Percentiles rank a stretch among this genome's conserved stretches.
These are phyloP conservation scores for Lactarius tabidus DNA, from an alignment of 768 basidiomycete genomes.

Conservation along the genomic window DNA sequence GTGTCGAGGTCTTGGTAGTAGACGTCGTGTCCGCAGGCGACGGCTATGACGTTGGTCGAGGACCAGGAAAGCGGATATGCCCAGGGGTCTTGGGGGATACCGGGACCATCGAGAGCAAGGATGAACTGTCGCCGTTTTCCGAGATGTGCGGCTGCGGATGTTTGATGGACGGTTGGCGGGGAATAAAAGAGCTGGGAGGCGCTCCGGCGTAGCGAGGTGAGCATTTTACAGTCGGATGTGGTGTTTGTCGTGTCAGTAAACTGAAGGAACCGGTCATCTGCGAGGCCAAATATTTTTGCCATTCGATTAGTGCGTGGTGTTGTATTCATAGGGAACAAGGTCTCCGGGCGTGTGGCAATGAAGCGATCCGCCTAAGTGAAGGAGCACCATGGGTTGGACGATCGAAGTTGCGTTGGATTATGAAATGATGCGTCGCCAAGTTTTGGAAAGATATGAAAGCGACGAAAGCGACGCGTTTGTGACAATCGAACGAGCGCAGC, in stretches of 20 bases:
- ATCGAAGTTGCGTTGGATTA: neutral
- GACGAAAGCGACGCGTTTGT: slow-evolving; percentile 7
- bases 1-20: slow-evolving; percentile 61
- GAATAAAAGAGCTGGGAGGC: slow-evolving; percentile 47
- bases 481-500: neutral
- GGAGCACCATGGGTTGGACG: neutral
- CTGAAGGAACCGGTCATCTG: slow-evolving; percentile 52
- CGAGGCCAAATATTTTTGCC: slow-evolving; percentile 56
- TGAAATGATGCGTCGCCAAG: neutral
- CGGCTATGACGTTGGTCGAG: slow-evolving; percentile 52
- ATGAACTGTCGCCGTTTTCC: slow-evolving; percentile 50
- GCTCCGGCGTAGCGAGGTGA: slow-evolving; percentile 48
- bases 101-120: slow-evolving; percentile 62
- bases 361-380: slow-evolving; percentile 54
- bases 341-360: slow-evolving; percentile 49
- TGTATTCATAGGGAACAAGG: slow-evolving; percentile 50
- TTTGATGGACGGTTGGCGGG: slow-evolving; percentile 32
- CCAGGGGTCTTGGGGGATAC: slow-evolving; percentile 49
- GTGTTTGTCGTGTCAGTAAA: slow-evolving; percentile 41
- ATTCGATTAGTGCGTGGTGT: slow-evolving; percentile 68
- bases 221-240: slow-evolving; percentile 39
- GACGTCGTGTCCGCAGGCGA: slow-evolving; percentile 55
- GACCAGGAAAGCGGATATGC: slow-evolving; percentile 65
- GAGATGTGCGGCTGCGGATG: slow-evolving; percentile 58
- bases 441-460: neutral